Conservation (phyloP, 768 basidiomycete species). For the Phylloporus rhodoxanthus region DNA sequence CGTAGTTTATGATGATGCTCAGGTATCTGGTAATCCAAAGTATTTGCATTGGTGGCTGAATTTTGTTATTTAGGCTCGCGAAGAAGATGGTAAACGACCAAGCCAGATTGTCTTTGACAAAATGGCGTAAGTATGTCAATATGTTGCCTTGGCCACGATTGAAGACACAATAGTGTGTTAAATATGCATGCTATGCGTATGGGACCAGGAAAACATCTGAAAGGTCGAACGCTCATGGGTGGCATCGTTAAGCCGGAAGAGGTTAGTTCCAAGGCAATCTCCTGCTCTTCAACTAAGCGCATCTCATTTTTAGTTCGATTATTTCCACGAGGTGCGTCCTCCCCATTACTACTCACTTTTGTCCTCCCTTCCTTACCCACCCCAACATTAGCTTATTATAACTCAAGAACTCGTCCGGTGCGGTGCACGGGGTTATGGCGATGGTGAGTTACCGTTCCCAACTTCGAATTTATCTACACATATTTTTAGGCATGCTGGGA, state of each 20-base stretch:
- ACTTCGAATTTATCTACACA: neutral
- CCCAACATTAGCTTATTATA: slow-evolving; percentile 44
- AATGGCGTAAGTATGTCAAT: slow-evolving; percentile 55
- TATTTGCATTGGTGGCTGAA: slow-evolving; percentile 14
- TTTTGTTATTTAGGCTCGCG: slow-evolving; percentile 43
- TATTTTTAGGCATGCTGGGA: slow-evolving; percentile 36
- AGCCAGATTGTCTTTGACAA: slow-evolving; percentile 70
- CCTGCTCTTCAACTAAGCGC: neutral
- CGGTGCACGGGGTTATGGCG: slow-evolving; percentile 59
- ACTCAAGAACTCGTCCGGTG: slow-evolving; percentile 57
- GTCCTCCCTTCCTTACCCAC: neutral
- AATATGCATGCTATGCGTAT: slow-evolving; percentile 87
- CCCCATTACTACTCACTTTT: neutral
- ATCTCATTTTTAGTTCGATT: slow-evolving; percentile 45
- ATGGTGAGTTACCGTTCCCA: slow-evolving; percentile 36
- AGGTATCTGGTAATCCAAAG: slow-evolving; percentile 13
- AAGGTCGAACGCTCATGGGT: slow-evolving; percentile 67
- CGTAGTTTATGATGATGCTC: slow-evolving; percentile 46
- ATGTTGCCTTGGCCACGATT: neutral
- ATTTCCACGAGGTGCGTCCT: slow-evolving; percentile 64
- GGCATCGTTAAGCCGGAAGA: slow-evolving; percentile 74
- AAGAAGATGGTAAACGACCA: slow-evolving; percentile 87
- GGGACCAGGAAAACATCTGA: slow-evolving; percentile 83
- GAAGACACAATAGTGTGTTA: slow-evolving; percentile 38
- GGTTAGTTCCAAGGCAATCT: slow-evolving; percentile 30